Evolutionary conservation across 108 stramenopile genomes (phyloP).

Genomic region (Aurantiochytrium sp.): DNA sequence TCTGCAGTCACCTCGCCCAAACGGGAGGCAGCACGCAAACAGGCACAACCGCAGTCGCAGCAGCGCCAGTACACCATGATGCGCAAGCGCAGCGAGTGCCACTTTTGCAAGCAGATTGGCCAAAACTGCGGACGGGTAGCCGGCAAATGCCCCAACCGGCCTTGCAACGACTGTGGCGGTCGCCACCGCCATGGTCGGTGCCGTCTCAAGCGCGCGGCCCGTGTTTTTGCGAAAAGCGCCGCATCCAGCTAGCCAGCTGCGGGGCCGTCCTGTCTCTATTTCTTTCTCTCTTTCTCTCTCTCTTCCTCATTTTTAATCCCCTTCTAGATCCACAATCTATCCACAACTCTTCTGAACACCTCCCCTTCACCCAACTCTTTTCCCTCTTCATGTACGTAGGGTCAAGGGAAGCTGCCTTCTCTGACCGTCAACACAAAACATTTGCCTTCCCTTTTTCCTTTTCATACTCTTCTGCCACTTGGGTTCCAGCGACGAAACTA

Average conservation of each 20-base stretch:
- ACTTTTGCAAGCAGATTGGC: background rate
- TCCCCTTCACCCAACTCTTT: no score
- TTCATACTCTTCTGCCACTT: no score
- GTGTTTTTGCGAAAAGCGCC: background rate
- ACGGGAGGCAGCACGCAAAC: background rate
- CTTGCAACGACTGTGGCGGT: background rate
- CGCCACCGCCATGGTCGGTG: background rate
- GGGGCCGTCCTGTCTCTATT: no score
- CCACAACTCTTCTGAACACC: no score
- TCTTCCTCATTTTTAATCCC: no score
- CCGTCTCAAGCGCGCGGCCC: background rate
- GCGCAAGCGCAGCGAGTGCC: background rate
- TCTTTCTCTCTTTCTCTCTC: no score
- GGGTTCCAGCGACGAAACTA: no score
- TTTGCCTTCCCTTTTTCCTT: no score
- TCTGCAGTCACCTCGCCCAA: background rate
- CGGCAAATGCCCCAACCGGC: slow-evolving; percentile 2
- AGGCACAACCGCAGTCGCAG: background rate
- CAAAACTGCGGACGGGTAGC: background rate
- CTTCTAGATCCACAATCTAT: no score
- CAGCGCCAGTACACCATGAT: slow-evolving; percentile 16
- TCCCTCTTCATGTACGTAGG: no score
- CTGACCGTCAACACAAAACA: no score
- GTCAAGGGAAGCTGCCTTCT: no score
- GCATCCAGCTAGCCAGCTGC: background rate